Percentiles rank a stretch among this genome's conserved stretches.
phyloP scores from a whole-genome alignment of 306 rosid genomes.

The Prunus mira region DNA sequence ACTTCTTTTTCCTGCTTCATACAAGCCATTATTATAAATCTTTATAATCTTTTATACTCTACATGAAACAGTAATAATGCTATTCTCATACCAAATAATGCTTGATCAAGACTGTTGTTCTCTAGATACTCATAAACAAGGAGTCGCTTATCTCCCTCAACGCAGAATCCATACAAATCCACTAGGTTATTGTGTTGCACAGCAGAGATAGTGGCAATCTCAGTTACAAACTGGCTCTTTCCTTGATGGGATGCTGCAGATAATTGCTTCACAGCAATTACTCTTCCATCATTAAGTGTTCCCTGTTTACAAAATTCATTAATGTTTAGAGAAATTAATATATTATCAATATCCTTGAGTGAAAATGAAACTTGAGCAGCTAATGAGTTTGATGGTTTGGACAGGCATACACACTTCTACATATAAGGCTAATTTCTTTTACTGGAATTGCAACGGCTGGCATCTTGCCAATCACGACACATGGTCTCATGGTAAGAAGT shows the following conservation, averaged over 20 bases:
- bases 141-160: constrained; percentile 62
- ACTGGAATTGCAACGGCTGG: neutral
- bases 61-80: constrained; percentile 1
- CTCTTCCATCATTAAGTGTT: constrained; percentile 68
- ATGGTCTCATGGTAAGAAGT: neutral
- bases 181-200: constrained; percentile 89
- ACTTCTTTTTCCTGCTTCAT: constrained; percentile 37
- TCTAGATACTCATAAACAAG: constrained; percentile 80
- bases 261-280: constrained; percentile 73
- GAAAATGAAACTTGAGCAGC: neutral
- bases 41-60: neutral
- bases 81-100: constrained; percentile 63
- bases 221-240: constrained; percentile 71
- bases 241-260: constrained; percentile 79
- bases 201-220: constrained; percentile 79
- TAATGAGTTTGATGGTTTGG: neutral
- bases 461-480: neutral
- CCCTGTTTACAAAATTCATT: constrained; percentile 44
- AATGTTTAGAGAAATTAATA: neutral
- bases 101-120: constrained; percentile 87
- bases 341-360: neutral
- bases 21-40: neutral
- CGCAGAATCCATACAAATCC: constrained; percentile 70
- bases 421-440: no score
- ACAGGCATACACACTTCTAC: no score